phyloP scores from a whole-genome alignment of 495 filamentous ascomycete species.

The Articulospora tetracladia region DNA sequence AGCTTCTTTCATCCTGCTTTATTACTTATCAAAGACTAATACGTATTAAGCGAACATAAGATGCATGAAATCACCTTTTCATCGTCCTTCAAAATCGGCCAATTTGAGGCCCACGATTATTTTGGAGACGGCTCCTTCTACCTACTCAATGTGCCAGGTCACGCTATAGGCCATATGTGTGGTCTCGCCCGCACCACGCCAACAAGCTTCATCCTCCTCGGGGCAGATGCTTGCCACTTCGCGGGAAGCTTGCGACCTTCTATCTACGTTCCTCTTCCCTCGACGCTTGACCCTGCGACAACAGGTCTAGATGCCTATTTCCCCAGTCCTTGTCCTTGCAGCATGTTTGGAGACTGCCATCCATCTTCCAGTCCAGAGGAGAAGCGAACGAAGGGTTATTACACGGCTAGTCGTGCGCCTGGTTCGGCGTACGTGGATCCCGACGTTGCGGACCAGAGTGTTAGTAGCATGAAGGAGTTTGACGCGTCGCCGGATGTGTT shows the following conservation, averaged over 20 bases:
- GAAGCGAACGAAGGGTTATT: slow-evolving; percentile 28
- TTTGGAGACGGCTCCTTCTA: slow-evolving; percentile 53
- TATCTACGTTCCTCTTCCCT: slow-evolving; percentile 34
- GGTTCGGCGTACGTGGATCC: slow-evolving; percentile 20
- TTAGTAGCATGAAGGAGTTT: slow-evolving; percentile 30
- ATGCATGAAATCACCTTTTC: not conserved
- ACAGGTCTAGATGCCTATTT: not conserved
- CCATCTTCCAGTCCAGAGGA: slow-evolving; percentile 19
- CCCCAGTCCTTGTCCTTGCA: slow-evolving; percentile 12
- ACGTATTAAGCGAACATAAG: not conserved
- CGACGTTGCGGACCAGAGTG: slow-evolving; percentile 19
- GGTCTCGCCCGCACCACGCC: slow-evolving; percentile 41
- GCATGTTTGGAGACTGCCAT: slow-evolving; percentile 13
- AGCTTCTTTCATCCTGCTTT: not conserved
- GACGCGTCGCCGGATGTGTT: slow-evolving; percentile 43
- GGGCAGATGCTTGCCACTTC: slow-evolving; percentile 47
- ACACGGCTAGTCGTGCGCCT: slow-evolving; percentile 24
- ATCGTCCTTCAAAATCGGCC: slow-evolving; percentile 31
- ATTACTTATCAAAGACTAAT: not conserved
- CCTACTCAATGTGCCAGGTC: slow-evolving; percentile 44
- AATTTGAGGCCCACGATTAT: slow-evolving; percentile 47
- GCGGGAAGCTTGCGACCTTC: slow-evolving; percentile 44
- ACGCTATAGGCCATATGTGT: slow-evolving; percentile 44
- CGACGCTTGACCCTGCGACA: slow-evolving; percentile 28
- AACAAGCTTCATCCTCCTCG: slow-evolving; percentile 45